Percentiles rank a stretch among this genome's conserved stretches.
These are phyloP conservation scores for Chenopodium suecicum DNA, from an alignment of 148 eudicot species.

Conservation along the genomic window DNA sequence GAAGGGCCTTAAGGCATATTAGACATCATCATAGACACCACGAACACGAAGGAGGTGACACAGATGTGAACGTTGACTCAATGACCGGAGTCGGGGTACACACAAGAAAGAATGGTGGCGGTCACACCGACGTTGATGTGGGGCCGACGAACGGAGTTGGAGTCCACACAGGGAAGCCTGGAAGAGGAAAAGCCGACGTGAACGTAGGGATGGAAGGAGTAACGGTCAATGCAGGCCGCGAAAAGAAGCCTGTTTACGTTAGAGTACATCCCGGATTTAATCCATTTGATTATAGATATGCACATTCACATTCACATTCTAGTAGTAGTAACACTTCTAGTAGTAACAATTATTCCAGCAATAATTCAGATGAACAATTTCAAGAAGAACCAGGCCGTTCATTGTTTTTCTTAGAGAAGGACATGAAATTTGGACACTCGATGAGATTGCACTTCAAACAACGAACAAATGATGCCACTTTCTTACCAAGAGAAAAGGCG, in stretches of 20 bases:
- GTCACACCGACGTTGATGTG: background rate
- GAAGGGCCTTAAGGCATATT: background rate
- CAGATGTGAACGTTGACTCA: background rate
- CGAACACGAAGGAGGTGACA: background rate
- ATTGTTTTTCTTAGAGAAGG: conserved; percentile 37
- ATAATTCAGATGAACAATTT: background rate
- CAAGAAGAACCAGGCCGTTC: conserved; percentile 9
- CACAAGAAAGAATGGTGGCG: background rate
- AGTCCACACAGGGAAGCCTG: conserved; percentile 6
- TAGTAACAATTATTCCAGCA: too few species aligned
- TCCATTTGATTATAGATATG: conserved; percentile 18
- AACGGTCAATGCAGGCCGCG: conserved; percentile 7
- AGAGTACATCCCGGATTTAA: conserved; percentile 19
- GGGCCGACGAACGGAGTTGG: background rate
- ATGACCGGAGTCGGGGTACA: background rate
- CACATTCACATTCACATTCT: background rate
- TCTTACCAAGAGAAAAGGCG: conserved; percentile 24
- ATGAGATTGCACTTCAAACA: conserved; percentile 23
- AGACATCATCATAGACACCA: background rate
- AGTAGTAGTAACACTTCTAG: too few species aligned
- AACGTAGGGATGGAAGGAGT: conserved; percentile 2
- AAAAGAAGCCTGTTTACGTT: conserved; percentile 22
- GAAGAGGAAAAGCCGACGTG: conserved; percentile 11
- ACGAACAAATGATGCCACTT: conserved; percentile 22
- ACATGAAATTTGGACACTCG: conserved; percentile 21